Percentiles rank a stretch among this genome's conserved stretches.
Evolutionary conservation across 495 filamentous ascomycete species (phyloP).

Genomic region (Tuber magnatum): DNA sequence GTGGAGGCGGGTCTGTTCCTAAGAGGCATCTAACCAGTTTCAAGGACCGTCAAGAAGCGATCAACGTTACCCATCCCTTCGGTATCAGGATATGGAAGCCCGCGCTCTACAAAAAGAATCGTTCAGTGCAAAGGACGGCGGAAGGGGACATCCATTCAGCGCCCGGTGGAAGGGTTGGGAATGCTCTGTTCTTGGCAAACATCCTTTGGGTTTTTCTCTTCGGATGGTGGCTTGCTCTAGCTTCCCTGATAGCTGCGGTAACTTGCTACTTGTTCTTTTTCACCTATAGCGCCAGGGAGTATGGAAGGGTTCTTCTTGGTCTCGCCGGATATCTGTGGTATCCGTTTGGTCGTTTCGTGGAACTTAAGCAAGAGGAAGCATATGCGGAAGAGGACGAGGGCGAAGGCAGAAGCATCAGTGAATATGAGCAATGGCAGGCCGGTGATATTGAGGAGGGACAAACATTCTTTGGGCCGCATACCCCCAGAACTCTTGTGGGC

Average conservation of each 20-base stretch:
- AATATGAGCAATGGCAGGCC: slow-evolving; percentile 99
- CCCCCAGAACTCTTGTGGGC: slow-evolving; percentile 73
- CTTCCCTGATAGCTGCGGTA: slow-evolving; percentile 63
- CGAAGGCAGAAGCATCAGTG: slow-evolving; percentile 97
- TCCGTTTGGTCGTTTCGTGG: slow-evolving; percentile 92
- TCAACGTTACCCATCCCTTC: slow-evolving; percentile 98
- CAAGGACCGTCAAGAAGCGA: slow-evolving; percentile 93
- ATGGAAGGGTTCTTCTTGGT: slow-evolving; percentile 77
- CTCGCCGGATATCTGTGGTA: slow-evolving; percentile 84
- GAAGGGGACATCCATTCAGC: slow-evolving; percentile 97
- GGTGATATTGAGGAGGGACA: slow-evolving; percentile 92
- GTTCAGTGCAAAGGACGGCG: slow-evolving; percentile 90
- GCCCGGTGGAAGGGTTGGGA: slow-evolving; percentile 78
- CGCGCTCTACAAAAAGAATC: slow-evolving; percentile 92
- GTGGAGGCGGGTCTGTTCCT: slow-evolving; percentile 13
- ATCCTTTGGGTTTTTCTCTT: slow-evolving; percentile 84
- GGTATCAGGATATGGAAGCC: slow-evolving; percentile 99
- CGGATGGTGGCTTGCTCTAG: slow-evolving; percentile 91
- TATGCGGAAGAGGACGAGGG: slow-evolving; percentile 95
- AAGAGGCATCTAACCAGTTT: slow-evolving; percentile 51
- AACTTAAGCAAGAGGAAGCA: slow-evolving; percentile 82
- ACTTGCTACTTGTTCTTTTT: slow-evolving; percentile 75
- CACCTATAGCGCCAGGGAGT: slow-evolving; percentile 70
- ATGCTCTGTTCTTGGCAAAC: slow-evolving; percentile 77
- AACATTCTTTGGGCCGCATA: slow-evolving; percentile 87